Evolutionary conservation across 2,329 filamentous ascomycete species (phyloP), one percentile per base, ranked within the genome.

Genomic region (Chaetomiaceae sp.): DNA sequence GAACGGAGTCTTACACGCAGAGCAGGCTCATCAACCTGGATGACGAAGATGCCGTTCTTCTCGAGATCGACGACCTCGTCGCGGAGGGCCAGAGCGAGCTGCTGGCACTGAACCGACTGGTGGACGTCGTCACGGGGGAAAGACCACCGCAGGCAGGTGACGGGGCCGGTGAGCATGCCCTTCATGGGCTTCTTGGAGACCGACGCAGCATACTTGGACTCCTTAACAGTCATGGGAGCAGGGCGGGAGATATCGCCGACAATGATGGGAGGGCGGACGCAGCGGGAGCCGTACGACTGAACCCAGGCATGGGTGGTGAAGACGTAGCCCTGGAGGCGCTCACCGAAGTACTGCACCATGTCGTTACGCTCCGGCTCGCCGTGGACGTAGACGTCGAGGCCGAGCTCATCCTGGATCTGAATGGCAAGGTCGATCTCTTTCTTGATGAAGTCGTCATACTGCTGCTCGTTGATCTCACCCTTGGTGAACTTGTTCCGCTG

Each of bases 331-430:
- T 94, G 82, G 55, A 98, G 80, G 65, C 88, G 86, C 82, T 98
- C 93, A 72, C 93, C 93, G 62, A 98, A 98, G 84, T 96, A 98
- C 75, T 98, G 93, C 44, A 98, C 93, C 93, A 98, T 98, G 83
- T 98, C 93, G 76, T 98, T 98, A 71, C 93, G 89, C 83, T 98
- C 93, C 51, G 93, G 93, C 81, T 98, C 93, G 68, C 93, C 93
- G 78, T 98, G 93, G 57, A 98, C 93, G 67, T 86, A 88, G 69
- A 98, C 93, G 62, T 98, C 93, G 45, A 98, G 84, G 70, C 82
- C 89, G 64, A 98, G 90, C 76, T 97, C 93, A 64, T 97, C 89
- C 76, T 98, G 93, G 71, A 97, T 87, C 78, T 89, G 87, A 73
- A 98, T 81, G 66, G 91, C 88, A 54, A 94, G 84, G 64, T 88